Base-by-base conservation (phyloP, 441 rosid genomes). In the Bocquillonia castaneifolia region DNA sequence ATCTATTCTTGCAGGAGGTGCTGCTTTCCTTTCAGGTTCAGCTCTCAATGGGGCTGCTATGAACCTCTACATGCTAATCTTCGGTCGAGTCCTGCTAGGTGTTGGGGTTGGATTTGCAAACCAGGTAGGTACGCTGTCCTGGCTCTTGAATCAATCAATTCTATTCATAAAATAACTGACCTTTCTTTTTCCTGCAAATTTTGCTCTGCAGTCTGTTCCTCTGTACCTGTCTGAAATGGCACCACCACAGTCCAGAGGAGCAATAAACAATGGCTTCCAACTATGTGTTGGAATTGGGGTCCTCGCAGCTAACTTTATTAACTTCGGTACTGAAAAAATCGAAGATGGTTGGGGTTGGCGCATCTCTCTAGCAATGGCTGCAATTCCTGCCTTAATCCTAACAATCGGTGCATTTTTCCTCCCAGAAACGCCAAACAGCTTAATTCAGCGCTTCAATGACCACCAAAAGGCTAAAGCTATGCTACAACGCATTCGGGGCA, bases 41-140 rank as follows among this genome's bases (percentile, higher is more conserved):
- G 83, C 88, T 79, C 82, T 89, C 53, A 85, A 82, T 15, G 94
- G 88, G 3, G 86, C 83, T 1, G 96, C 91, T 14, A 75, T 55
- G 20, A 82, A 90, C 54, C 52, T 85, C 0, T 81, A 76, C 29
- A 90, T 88, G 95, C 85, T 90, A 63, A 81, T 90, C 67, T 40
- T 84, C 20, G 98, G 98, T 37, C 85, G 95, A 14, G 74, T 90
- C 47, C 76, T 92, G 79, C 89, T 88, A 0, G 95, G 93, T 51
- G 81, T 88, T 53, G 93, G 96, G 10, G 90, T 90, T 48, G 96
- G 96, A 47, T 90, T 92, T 77, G 84, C 93, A 14, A 90, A 85
- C 67, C 92, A 92, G 86, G 96, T 86, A 60, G n/a, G n/a, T n/a
- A n/a, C n/a, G n/a, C n/a, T n/a, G n/a, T n/a, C n/a, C n/a, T 37